These are phyloP conservation scores for Alternaria metachromatica DNA, from an alignment of 2,329 filamentous ascomycete species.

Conservation along the genomic window DNA sequence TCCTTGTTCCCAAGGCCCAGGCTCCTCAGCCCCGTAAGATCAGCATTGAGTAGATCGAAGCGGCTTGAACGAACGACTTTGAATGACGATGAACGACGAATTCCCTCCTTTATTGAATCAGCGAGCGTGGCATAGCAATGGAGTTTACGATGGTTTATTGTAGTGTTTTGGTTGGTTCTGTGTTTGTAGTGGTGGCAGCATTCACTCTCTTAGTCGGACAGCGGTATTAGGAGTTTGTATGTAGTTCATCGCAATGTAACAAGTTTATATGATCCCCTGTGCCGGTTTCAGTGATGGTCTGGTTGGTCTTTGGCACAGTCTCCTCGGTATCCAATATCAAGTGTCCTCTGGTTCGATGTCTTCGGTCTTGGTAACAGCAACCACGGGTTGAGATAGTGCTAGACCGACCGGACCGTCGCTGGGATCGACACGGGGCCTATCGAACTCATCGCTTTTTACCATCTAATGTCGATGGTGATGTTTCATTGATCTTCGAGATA, in stretches of 20 bases:
- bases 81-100: neutral
- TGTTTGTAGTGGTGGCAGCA: neutral
- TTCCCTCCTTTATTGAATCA: neutral
- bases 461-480: neutral
- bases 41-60: constrained; percentile 57
- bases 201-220: neutral
- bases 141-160: neutral
- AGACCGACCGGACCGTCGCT: neutral
- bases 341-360: neutral
- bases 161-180: neutral
- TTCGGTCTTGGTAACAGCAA: neutral
- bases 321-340: neutral
- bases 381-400: neutral
- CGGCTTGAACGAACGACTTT: neutral
- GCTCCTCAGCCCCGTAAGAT: constrained; percentile 60
- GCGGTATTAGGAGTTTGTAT: neutral
- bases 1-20: constrained; percentile 64
- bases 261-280: neutral
- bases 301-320: neutral
- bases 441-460: neutral
- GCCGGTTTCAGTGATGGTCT: neutral
- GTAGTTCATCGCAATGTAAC: neutral
- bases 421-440: too few species aligned
- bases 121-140: neutral
- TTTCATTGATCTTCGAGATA: neutral